phyloP scores from a whole-genome alignment of 1,139 yeast species.

The Taphrina wiesneri region DNA sequence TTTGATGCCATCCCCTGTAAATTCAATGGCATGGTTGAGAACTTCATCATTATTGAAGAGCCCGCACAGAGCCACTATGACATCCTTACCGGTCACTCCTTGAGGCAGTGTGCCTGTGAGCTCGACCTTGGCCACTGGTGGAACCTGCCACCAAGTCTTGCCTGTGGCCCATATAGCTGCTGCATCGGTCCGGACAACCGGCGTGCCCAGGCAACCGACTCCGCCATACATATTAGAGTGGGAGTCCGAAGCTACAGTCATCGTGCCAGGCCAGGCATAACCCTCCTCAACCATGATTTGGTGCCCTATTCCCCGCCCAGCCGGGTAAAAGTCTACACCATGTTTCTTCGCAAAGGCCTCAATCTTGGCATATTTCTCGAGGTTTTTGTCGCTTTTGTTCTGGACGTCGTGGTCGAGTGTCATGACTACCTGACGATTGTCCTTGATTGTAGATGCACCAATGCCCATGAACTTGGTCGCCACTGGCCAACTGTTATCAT shows the following conservation, averaged over 20 bases:
- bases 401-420: slow-evolving; percentile 98
- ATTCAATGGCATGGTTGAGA: slow-evolving; percentile 94
- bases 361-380: slow-evolving; percentile 82
- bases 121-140: slow-evolving; percentile 95
- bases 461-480: slow-evolving; percentile 94
- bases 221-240: slow-evolving; percentile 99
- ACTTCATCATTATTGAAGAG: slow-evolving; percentile 94
- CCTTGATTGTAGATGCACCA: slow-evolving; percentile 80
- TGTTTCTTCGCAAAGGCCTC: slow-evolving; percentile 84
- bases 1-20: slow-evolving; percentile 80
- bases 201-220: slow-evolving; percentile 91
- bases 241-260: slow-evolving; percentile 96
- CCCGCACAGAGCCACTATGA: slow-evolving; percentile 94
- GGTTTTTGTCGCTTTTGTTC: slow-evolving; percentile 81
- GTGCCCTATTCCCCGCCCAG: slow-evolving; percentile 98
- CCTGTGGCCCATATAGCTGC: slow-evolving; percentile 99
- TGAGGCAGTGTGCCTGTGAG: slow-evolving; percentile 74
- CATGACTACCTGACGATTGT: slow-evolving; percentile 87
- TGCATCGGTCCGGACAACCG: slow-evolving; percentile 97
- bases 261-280: slow-evolving; percentile 89
- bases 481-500: slow-evolving; percentile 98
- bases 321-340: slow-evolving; percentile 97
- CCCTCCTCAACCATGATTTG: slow-evolving; percentile 99
- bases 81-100: slow-evolving; percentile 95
- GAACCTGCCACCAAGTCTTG: slow-evolving; percentile 99